Conservation (phyloP, 345 rosid species). For the Eucalyptus leucophloia region DNA sequence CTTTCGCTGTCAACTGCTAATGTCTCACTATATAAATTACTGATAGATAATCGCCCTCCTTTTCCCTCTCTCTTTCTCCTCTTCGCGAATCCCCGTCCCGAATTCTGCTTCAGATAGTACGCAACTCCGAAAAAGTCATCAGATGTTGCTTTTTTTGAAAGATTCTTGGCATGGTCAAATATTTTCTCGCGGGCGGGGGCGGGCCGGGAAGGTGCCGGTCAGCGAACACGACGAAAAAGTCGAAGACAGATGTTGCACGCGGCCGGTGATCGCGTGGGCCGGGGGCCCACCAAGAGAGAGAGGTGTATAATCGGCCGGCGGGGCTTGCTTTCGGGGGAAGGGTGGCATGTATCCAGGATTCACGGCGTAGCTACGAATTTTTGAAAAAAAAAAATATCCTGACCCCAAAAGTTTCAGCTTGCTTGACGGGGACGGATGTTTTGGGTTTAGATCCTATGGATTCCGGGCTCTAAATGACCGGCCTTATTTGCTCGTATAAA, state of each 20-base stretch:
- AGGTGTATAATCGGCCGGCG: not conserved
- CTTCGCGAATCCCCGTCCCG: too few relatives aligned
- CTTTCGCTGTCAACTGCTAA: too few relatives aligned
- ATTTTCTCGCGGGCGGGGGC: too few relatives aligned
- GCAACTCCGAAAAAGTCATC: too few relatives aligned
- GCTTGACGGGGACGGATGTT: not conserved
- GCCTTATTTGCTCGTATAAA: too few relatives aligned
- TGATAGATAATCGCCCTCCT: too few relatives aligned
- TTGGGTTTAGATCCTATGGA: not conserved
- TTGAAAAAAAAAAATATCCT: too few relatives aligned
- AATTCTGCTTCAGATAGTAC: too few relatives aligned
- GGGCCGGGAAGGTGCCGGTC: not conserved
- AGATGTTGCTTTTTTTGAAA: too few relatives aligned
- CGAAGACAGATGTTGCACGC: not conserved
- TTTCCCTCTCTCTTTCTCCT: too few relatives aligned
- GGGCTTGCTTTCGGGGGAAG: not conserved
- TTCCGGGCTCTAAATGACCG: not conserved
- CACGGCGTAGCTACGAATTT: not conserved
- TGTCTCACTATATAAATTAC: too few relatives aligned
- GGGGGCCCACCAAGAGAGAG: not conserved
- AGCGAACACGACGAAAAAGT: not conserved
- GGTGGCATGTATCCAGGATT: not conserved
- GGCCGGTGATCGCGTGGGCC: not conserved
- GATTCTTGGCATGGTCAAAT: too few relatives aligned
- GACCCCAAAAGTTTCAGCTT: not conserved